Conservation (phyloP, 305 asterid species). For the Lippia alba region DNA sequence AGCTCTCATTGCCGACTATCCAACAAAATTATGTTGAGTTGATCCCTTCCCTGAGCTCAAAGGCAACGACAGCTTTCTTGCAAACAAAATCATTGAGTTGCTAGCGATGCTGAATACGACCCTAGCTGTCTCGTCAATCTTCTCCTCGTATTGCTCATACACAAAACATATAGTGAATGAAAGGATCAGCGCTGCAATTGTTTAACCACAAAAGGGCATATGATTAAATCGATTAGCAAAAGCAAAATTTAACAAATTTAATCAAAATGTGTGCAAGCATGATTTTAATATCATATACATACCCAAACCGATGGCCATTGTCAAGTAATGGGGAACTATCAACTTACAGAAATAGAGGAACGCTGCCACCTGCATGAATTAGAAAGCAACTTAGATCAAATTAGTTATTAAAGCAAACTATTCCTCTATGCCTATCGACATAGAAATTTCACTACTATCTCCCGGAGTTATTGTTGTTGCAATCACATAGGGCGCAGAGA, state of each 20-base stretch:
- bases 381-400: conserved; percentile 34
- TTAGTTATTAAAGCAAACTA: neutral
- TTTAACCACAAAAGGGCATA: conserved; percentile 25
- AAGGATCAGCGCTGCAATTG: conserved; percentile 68
- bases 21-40: conserved; percentile 7
- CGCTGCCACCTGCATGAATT: conserved; percentile 57
- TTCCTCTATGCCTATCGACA: neutral
- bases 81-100: conserved; percentile 38
- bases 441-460: neutral
- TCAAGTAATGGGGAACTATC: conserved; percentile 61
- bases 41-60: conserved; percentile 39
- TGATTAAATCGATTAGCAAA: conserved; percentile 15
- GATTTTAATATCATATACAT: conserved; percentile 34
- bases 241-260: neutral
- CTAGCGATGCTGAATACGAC: conserved; percentile 36
- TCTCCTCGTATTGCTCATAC: conserved; percentile 86
- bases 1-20: conserved; percentile 30
- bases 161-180: conserved; percentile 71
- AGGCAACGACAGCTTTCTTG: conserved; percentile 48
- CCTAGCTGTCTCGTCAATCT: conserved; percentile 56
- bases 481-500: neutral
- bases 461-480: neutral
- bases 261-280: neutral
- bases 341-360: conserved; percentile 65
- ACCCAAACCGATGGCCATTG: conserved; percentile 68